Percentiles rank a stretch among this genome's conserved stretches.
phyloP scores from a whole-genome alignment of 2,329 filamentous ascomycete genomes.

The Fusarium sp. region DNA sequence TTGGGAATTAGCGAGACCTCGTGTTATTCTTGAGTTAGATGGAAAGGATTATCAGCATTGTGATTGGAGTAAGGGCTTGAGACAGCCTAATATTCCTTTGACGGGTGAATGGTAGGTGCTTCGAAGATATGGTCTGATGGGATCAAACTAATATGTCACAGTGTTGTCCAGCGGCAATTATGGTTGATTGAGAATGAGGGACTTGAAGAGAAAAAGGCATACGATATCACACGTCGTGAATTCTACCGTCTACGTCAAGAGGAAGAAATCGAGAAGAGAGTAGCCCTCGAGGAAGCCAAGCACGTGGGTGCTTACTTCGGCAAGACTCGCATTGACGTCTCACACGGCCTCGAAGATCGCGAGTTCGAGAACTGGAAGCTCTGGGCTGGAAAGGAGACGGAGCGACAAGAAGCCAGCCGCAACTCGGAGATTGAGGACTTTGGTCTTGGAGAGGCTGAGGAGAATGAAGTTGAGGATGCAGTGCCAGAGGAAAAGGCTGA shows the following conservation, averaged over 20 bases:
- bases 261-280: constrained; percentile 83
- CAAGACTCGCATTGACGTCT: constrained; percentile 78
- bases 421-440: constrained; percentile 59
- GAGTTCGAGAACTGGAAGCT: constrained; percentile 86
- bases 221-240: constrained; percentile 88
- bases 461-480: constrained; percentile 31
- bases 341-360: constrained; percentile 84
- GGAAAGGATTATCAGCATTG: constrained; percentile 82
- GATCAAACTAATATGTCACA: constrained; percentile 55
- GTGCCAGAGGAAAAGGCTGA: constrained; percentile 45
- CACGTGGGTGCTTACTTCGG: constrained; percentile 91
- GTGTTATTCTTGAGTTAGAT: constrained; percentile 85
- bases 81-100: constrained; percentile 80
- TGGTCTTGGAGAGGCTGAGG: constrained; percentile 54
- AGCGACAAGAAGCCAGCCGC: constrained; percentile 55
- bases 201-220: constrained; percentile 76
- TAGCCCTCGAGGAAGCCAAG: constrained; percentile 89
- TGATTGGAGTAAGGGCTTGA: constrained; percentile 82
- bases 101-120: constrained; percentile 69
- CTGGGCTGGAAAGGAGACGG: constrained; percentile 73
- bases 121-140: background rate
- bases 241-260: constrained; percentile 88
- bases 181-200: constrained; percentile 79
- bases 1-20: constrained; percentile 93
- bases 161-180: constrained; percentile 91